A percentile compares a stretch with the other conserved stretches of the same genome.
Conservation (phyloP, 345 rosid species). For the Bruguiera gymnorhiza region DNA sequence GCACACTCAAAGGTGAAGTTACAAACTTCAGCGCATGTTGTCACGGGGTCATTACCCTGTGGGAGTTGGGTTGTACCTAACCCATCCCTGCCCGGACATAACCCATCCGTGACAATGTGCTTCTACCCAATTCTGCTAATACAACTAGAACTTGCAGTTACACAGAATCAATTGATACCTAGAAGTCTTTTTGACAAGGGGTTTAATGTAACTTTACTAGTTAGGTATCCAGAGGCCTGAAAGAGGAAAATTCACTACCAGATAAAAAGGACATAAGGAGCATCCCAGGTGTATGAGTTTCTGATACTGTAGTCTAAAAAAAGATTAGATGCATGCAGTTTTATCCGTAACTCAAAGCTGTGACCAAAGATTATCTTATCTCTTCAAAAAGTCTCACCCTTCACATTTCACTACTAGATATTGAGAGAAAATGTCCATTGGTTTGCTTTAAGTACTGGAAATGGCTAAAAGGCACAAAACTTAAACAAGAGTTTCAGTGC, state of each 20-base stretch:
- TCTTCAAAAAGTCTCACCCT: no score
- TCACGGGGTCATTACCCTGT: no score
- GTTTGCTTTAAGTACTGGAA: background rate
- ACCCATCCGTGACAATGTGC: no score
- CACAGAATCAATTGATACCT: slow-evolving; percentile 1
- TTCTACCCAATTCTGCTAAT: background rate
- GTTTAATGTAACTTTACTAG: no score
- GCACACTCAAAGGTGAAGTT: background rate
- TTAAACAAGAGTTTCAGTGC: background rate
- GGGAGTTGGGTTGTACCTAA: no score
- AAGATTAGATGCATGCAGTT: no score
- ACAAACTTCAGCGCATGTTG: background rate
- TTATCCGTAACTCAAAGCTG: no score
- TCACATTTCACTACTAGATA: no score
- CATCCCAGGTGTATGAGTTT: no score
- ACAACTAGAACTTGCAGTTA: background rate
- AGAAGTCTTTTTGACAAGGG: background rate
- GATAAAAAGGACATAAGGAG: background rate
- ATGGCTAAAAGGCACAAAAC: background rate
- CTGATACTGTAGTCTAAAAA: no score
- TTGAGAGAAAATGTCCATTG: background rate
- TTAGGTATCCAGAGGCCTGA: background rate
- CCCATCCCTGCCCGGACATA: no score
- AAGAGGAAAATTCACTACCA: background rate
- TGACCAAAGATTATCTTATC: no score